phyloP scores from a whole-genome alignment of 2,329 filamentous ascomycete genomes.

The Eutypella sp. region DNA sequence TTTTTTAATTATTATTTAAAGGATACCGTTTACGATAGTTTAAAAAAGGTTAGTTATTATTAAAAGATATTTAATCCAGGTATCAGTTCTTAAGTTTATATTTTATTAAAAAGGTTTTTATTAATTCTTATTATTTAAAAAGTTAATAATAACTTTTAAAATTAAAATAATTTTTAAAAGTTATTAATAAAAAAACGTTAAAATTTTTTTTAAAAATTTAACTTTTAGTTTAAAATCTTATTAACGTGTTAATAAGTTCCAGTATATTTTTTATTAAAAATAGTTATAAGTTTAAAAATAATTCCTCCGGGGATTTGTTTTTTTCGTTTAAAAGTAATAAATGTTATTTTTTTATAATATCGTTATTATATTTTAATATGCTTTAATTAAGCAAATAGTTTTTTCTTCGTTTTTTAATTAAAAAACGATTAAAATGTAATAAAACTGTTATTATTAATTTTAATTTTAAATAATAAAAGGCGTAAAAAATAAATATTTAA shows the following conservation, averaged over 20 bases:
- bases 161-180: no score
- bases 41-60: neutral
- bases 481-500: neutral
- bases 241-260: neutral
- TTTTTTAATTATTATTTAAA: neutral
- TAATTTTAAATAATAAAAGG: neutral
- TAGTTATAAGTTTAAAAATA: neutral
- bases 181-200: no score
- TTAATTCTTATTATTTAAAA: no score
- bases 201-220: no score
- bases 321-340: neutral
- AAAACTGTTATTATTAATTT: neutral
- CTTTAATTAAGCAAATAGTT: neutral
- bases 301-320: no score
- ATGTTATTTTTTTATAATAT: neutral
- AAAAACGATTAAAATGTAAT: neutral
- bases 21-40: neutral
- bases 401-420: neutral
- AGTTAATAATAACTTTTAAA: no score
- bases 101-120: no score
- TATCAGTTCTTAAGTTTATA: no score
- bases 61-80: no score
- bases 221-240: no score
- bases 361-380: neutral
- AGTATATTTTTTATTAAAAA: neutral